Conservation (phyloP, 208 protist species). For the Acanthamoeba rhysodes region DNA sequence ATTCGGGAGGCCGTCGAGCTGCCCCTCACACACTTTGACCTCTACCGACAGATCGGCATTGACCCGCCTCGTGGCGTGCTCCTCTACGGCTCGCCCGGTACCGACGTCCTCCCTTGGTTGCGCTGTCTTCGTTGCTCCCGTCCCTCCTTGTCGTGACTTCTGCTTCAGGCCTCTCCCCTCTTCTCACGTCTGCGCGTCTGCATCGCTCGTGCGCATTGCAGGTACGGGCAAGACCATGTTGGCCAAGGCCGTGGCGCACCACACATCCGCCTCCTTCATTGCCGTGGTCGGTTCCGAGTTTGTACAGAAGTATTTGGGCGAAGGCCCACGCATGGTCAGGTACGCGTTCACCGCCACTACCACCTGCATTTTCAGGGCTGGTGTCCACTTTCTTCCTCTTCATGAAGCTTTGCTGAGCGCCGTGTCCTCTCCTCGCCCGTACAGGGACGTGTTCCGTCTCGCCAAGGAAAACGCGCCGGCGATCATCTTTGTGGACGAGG, state of each 20-base stretch:
- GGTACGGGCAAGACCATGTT: conserved; percentile 99
- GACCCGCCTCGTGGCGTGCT: conserved; percentile 99
- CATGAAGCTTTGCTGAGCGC: conserved; percentile 44
- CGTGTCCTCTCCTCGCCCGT: background rate
- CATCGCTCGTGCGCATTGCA: background rate
- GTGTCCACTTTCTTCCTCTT: too few relatives aligned
- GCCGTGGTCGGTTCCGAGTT: conserved; percentile 99
- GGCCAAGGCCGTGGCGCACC: conserved; percentile 99
- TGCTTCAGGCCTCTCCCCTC: background rate
- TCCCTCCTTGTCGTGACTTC: background rate
- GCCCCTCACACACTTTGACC: conserved; percentile 98
- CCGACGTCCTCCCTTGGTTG: background rate
- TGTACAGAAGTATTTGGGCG: conserved; percentile 99
- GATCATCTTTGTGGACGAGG: conserved; percentile 99
- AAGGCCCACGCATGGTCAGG: conserved; percentile 99
- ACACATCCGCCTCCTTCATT: conserved; percentile 99
- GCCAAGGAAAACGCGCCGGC: conserved; percentile 99
- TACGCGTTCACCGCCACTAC: conserved; percentile 80
- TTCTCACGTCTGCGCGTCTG: background rate
- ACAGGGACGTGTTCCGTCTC: conserved; percentile 97
- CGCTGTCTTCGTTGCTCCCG: background rate
- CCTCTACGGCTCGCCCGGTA: conserved; percentile 98
- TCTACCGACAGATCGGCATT: conserved; percentile 99
- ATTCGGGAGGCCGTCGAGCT: conserved; percentile 99
- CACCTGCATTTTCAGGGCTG: conserved; percentile 73